Percentiles rank a stretch among this genome's conserved stretches.
Evolutionary conservation across 163 green algal genomes (phyloP).

Genomic region (Scenedesmus sp.): DNA sequence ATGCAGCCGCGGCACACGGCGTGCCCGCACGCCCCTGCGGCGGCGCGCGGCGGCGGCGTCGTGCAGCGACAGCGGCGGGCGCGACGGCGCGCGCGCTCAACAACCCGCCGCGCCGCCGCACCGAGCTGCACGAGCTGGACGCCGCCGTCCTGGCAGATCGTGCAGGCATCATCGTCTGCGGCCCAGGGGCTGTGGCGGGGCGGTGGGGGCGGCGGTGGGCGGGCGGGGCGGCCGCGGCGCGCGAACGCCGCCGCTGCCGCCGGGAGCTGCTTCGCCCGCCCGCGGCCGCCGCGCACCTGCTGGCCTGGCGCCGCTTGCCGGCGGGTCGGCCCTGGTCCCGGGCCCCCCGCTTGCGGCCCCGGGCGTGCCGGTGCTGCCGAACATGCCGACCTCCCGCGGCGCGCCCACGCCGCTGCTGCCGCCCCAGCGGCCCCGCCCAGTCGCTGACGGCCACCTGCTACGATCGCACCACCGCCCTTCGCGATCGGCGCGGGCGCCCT

Average conservation of each 20-base stretch:
- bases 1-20: constrained; percentile 31
- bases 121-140: constrained; percentile 34
- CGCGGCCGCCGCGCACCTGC: not conserved
- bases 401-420: not conserved
- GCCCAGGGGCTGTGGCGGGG: constrained; percentile 12
- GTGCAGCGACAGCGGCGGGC: not conserved
- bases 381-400: not conserved
- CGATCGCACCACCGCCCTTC: not conserved
- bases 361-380: too few relatives aligned
- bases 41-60: not conserved
- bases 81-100: not conserved
- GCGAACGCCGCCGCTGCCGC: not conserved
- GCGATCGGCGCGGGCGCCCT: too few relatives aligned
- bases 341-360: not conserved
- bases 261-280: not conserved
- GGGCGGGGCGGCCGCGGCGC: too few relatives aligned
- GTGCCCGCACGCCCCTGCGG: constrained; percentile 22
- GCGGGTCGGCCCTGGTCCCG: too few relatives aligned
- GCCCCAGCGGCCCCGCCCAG: too few relatives aligned
- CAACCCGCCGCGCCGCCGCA: not conserved
- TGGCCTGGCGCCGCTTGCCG: constrained; percentile 18
- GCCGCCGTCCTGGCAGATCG: constrained; percentile 1
- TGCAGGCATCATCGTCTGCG: constrained; percentile 12
- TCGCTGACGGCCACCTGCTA: not conserved
- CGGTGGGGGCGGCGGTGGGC: too few relatives aligned